These are phyloP conservation scores for Choanephora cucurbitarum DNA, from an alignment of 371 early-diverging fungal genomes.

Conservation along the genomic window DNA sequence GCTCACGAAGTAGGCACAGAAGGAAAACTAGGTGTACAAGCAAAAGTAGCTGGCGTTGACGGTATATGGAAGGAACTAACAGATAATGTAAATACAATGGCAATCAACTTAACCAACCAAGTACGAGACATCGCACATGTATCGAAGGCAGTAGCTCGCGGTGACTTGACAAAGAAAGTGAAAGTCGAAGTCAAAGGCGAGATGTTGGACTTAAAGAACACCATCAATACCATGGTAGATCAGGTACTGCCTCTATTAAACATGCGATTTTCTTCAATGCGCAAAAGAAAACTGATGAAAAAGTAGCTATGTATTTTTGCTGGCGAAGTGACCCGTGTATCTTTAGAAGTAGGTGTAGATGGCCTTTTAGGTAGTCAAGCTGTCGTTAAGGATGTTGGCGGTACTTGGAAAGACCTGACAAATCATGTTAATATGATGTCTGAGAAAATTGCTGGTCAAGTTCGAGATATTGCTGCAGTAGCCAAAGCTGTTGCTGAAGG, in stretches of 20 bases:
- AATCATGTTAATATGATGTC: constrained; percentile 51
- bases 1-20: constrained; percentile 59
- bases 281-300: too few relatives aligned
- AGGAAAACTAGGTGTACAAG: constrained; percentile 51
- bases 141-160: constrained; percentile 57
- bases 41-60: constrained; percentile 51
- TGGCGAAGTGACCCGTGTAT: constrained; percentile 58
- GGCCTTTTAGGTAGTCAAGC: constrained; percentile 65
- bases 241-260: constrained; percentile 54
- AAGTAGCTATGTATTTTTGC: constrained; percentile 51
- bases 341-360: constrained; percentile 46
- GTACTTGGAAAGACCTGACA: constrained; percentile 55
- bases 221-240: constrained; percentile 69
- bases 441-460: constrained; percentile 31
- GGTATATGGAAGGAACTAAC: constrained; percentile 72
- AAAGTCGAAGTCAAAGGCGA: constrained; percentile 60
- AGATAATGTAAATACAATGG: constrained; percentile 65
- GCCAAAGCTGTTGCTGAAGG: constrained; percentile 36
- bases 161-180: constrained; percentile 58
- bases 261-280: too few relatives aligned
- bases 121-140: constrained; percentile 62
- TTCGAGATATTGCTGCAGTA: constrained; percentile 32
- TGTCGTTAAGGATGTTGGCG: constrained; percentile 49
- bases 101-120: constrained; percentile 58
- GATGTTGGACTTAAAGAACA: constrained; percentile 63